Evolutionary conservation across 2,329 filamentous ascomycete genomes (phyloP), one percentile per base, ranked within the genome.

Genomic region (Fusarium sp.): DNA sequence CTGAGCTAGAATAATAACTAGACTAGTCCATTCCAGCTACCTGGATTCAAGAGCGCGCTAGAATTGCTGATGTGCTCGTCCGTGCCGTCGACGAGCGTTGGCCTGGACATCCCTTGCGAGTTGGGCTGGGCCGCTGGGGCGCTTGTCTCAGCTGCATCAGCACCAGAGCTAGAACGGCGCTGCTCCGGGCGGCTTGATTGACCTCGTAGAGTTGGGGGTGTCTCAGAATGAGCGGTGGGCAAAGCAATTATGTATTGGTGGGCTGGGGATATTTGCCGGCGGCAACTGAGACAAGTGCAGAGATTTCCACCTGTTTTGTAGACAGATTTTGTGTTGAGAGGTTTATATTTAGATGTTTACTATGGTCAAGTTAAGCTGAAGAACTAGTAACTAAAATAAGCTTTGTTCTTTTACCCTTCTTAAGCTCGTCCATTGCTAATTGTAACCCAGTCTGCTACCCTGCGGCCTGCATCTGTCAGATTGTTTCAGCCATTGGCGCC

Each of bases 11-110:
- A n/a, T 13, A n/a, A 12, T 34, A n/a, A 11, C 29, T 12, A 34
- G 31, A 34, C 31, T 34, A 40, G 22, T 7, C 19, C 8, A 42
- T 50, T 31, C 51, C 45, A 54, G 29, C 31, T 54, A 42, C 45
- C 36, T 35, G 36, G 51, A 36, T 32, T 35, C 7, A 12, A 22
- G 12, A 39, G 4, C 10, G 28, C 34, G 3, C 36, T 50, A 50
- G 2, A 26, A 26, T 13, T 24, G 22, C 1, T 24, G 35, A 9
- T 24, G 7, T 38, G 12, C 4, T 8, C 19, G 7, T 24, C 12
- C 19, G 7, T 24, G 7, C 12, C 32, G 22, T 36, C 36, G 36
- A 50, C 9, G 15, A 19, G 49, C 19, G 13, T 31, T 29, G 36
- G 45, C n/a, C 29, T 22, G 51, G 6, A 7, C 10, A 13, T 19